Evolutionary conservation across 139 green algal genomes (phyloP).

Genomic region (Volvox africanus): DNA sequence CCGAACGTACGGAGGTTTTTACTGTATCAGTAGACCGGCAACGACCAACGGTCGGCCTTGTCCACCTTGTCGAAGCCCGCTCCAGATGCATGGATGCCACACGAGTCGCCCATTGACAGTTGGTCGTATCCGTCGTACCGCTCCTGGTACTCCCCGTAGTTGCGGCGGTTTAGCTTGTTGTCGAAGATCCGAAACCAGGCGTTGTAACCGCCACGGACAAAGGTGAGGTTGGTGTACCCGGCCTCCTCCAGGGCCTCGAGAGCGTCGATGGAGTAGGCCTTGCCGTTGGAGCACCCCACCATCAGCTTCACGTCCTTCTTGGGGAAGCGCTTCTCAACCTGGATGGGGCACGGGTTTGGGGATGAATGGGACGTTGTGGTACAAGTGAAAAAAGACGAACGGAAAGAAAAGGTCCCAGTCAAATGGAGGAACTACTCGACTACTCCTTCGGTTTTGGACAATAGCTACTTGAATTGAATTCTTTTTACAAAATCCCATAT

Average conservation of each 20-base stretch:
- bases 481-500: no score
- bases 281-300: conserved; percentile 84
- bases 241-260: conserved; percentile 85
- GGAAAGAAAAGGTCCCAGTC: no score
- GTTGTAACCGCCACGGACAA: conserved; percentile 86
- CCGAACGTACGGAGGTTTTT: neutral
- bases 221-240: conserved; percentile 83
- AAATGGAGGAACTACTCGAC: no score
- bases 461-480: no score
- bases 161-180: conserved; percentile 70
- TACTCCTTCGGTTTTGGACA: no score
- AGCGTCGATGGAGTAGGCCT: conserved; percentile 84
- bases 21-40: conserved; percentile 35
- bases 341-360: neutral
- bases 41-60: conserved; percentile 43
- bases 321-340: conserved; percentile 82
- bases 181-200: conserved; percentile 78
- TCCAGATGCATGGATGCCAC: conserved; percentile 81
- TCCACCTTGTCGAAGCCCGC: conserved; percentile 57
- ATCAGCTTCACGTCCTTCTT: conserved; percentile 82
- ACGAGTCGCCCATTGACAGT: conserved; percentile 50
- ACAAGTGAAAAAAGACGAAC: neutral
- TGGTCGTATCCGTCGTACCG: conserved; percentile 55
- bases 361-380: neutral
- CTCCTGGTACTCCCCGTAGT: conserved; percentile 69